phyloP scores from a whole-genome alignment of 2,329 filamentous ascomycete genomes.

The Paraphoma chrysanthemicola region DNA sequence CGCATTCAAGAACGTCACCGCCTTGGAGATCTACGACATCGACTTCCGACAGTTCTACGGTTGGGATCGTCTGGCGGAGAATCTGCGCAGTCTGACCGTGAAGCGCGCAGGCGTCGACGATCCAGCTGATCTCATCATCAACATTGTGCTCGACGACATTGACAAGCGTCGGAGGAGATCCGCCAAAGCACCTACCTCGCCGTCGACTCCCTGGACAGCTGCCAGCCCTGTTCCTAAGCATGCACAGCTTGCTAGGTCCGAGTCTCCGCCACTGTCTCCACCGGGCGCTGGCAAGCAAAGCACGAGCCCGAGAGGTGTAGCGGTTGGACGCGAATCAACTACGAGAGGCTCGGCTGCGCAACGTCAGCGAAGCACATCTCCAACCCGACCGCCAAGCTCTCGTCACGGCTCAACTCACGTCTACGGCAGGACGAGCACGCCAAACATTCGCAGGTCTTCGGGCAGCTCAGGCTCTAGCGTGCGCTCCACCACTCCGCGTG shows the following conservation, averaged over 20 bases:
- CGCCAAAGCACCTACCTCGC: slow-evolving; percentile 83
- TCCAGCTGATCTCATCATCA: slow-evolving; percentile 84
- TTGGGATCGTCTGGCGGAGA: slow-evolving; percentile 93
- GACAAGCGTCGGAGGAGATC: slow-evolving; percentile 88
- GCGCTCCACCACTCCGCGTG: slow-evolving; percentile 61
- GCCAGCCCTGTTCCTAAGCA: slow-evolving; percentile 69
- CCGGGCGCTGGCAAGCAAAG: slow-evolving; percentile 51
- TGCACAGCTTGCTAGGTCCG: slow-evolving; percentile 71
- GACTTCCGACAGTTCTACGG: slow-evolving; percentile 97
- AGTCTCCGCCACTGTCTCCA: slow-evolving; percentile 62
- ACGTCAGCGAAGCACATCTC: slow-evolving; percentile 79
- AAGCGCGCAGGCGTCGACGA: slow-evolving; percentile 90
- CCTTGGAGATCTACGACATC: slow-evolving; percentile 91
- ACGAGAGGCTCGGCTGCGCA: slow-evolving; percentile 40
- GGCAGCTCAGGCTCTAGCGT: slow-evolving; percentile 88
- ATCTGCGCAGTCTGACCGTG: slow-evolving; percentile 85
- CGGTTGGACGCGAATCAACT: slow-evolving; percentile 66
- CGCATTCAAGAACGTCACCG: slow-evolving; percentile 95
- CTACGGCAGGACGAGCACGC: slow-evolving; percentile 64
- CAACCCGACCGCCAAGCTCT: slow-evolving; percentile 76
- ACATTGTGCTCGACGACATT: slow-evolving; percentile 96
- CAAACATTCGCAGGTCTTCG: slow-evolving; percentile 86
- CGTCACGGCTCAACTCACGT: slow-evolving; percentile 71
- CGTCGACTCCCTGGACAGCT: slow-evolving; percentile 72
- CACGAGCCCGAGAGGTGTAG: slow-evolving; percentile 55